These are phyloP conservation scores for Colletotrichum aenigma DNA, from an alignment of 2,329 filamentous ascomycete species.

Conservation along the genomic window DNA sequence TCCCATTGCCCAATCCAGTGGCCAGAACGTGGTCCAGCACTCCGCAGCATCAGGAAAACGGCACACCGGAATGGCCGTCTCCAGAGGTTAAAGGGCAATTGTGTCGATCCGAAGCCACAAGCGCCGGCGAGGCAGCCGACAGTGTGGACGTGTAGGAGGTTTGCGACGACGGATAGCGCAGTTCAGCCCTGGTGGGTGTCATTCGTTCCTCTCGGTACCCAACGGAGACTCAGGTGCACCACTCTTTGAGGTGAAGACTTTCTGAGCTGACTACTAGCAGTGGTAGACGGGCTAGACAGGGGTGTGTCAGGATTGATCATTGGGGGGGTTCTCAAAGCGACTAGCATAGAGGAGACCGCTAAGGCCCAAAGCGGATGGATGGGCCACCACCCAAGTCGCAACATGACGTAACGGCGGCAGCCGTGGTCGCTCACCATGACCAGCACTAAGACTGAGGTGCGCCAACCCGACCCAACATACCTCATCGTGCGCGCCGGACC, in stretches of 20 bases:
- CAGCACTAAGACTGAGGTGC: not conserved
- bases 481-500: not conserved
- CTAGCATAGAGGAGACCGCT: not conserved
- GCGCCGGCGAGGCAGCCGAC: not conserved
- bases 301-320: not conserved
- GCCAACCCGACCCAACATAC: not conserved
- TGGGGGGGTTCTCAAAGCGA: not conserved
- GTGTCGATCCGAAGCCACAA: constrained; percentile 10
- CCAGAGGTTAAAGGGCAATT: not conserved
- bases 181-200: not conserved
- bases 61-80: not conserved
- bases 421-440: constrained; percentile 12
- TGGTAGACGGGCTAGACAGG: not conserved
- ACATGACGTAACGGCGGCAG: constrained; percentile 15
- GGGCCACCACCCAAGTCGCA: not conserved
- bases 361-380: constrained; percentile 11
- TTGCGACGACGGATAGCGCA: not conserved
- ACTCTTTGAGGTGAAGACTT: not conserved
- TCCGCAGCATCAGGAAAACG: not conserved
- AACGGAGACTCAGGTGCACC: not conserved
- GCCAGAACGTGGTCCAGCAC: not conserved
- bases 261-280: not conserved
- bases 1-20: not conserved
- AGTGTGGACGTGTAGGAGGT: not conserved
- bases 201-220: not conserved